Base-by-base conservation (phyloP, 495 filamentous ascomycete species). In the Aspergillus carlsbadensis region DNA sequence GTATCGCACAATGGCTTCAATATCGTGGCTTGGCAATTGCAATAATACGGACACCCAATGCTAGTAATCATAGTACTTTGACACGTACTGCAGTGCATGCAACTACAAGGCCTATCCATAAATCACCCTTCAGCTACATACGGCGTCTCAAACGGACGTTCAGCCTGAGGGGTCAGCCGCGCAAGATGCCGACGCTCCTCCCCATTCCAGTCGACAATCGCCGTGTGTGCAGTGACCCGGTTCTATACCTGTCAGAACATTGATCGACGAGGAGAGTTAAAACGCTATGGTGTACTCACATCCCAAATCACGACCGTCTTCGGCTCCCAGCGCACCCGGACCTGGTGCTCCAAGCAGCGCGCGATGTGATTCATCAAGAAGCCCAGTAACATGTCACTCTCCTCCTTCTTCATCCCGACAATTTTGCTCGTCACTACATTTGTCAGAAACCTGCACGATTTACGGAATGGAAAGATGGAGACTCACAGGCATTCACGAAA, bases 341-440 rank as follows among this genome's bases (percentile, higher is more conserved):
- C 13, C 3, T 45, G 41, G 10, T n/a, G 26, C 5, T 54, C 52
- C 18, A 21, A 15, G 13, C 52, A 17, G 0, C n/a, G 15, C 1
- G 11, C 34, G 36, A 54, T 46, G 15, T 54, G 52, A 20, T 54
- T 21, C 11, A 15, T 20, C n/a, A 54, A 33, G 20, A 54, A 54
- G 3, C 33, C 33, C 0, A 54, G 52, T 2, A 54, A 44, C 40
- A 18, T 11, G 34, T 26, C 14, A 20, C 41, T 46, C 15, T 54
- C 52, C 17, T 54, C 52, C 10, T 54, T 21, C 17, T 54, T 46
- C 41, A 18, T 21, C 0, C 52, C 52, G 1, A 46, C 18, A 21
- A 54, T 54, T 11, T 21, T 36, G 4, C 13, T 37, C 22, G 50
- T 52, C 7, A 41, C 37, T 41, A 41, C 37, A 22, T 31, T 6